phyloP scores from a whole-genome alignment of 768 basidiomycete species.

The Russula virescens region DNA sequence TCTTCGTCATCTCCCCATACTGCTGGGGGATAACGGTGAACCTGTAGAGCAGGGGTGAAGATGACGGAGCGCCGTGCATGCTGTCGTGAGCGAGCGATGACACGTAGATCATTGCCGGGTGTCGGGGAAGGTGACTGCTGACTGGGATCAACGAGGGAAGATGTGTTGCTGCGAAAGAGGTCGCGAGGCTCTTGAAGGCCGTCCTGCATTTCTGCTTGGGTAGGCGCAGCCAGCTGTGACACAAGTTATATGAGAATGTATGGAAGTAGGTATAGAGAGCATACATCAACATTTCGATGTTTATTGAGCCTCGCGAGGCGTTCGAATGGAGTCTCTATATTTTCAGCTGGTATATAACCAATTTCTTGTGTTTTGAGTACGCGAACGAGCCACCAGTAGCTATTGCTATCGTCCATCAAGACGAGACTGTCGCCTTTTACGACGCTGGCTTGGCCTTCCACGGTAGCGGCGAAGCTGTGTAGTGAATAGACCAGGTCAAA shows the following conservation, averaged over 20 bases:
- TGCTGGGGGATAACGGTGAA: constrained; percentile 74
- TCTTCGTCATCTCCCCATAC: constrained; percentile 79
- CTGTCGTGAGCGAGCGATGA: constrained; percentile 27
- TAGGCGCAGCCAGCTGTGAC: constrained; percentile 64
- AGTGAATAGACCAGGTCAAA: constrained; percentile 91
- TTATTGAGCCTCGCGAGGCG: constrained; percentile 93
- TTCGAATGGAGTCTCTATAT: constrained; percentile 98
- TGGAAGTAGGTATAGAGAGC: constrained; percentile 29
- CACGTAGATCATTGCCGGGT: constrained; percentile 36
- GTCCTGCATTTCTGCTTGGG: constrained; percentile 62
- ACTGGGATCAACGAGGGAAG: constrained; percentile 44
- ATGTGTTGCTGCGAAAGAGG: constrained; percentile 46
- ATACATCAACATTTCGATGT: constrained; percentile 92
- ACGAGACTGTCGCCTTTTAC: constrained; percentile 96
- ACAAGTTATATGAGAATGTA: constrained; percentile 8
- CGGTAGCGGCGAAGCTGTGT: constrained; percentile 95
- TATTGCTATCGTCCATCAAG: constrained; percentile 97
- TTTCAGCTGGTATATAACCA: constrained; percentile 98
- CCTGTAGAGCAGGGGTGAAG: constrained; percentile 63
- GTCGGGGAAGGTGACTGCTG: constrained; percentile 47
- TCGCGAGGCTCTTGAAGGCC: constrained; percentile 46
- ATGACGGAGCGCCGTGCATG: constrained; percentile 41
- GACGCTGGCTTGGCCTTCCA: constrained; percentile 97
- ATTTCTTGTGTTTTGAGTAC: constrained; percentile 98
- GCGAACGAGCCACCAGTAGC: constrained; percentile 99